These are phyloP conservation scores for Rhizophagus clarus DNA, from an alignment of 192 early-diverging fungal species.

Conservation along the genomic window DNA sequence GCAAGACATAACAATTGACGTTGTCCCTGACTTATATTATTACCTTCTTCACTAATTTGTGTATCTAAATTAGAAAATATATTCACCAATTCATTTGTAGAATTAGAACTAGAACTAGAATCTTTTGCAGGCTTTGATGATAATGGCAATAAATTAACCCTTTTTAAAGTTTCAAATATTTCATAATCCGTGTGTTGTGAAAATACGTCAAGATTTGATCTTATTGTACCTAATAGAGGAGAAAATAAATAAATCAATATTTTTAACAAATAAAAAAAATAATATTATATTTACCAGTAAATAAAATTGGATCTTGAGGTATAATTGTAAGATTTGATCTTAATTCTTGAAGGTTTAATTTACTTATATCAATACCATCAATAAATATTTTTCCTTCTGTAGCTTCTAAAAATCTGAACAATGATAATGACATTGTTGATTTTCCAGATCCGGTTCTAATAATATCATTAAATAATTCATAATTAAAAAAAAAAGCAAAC, in stretches of 20 bases:
- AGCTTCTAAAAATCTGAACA: slow-evolving; percentile 84
- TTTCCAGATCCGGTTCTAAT: slow-evolving; percentile 63
- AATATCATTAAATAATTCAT: not conserved
- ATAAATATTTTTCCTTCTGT: slow-evolving; percentile 68
- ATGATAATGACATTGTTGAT: slow-evolving; percentile 74
- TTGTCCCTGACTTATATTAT: slow-evolving; percentile 83
- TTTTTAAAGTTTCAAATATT: slow-evolving; percentile 67
- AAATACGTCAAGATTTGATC: slow-evolving; percentile 84
- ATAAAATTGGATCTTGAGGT: slow-evolving; percentile 76
- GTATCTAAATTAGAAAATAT: slow-evolving; percentile 53
- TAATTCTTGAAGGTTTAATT: slow-evolving; percentile 73
- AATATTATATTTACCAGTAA: slow-evolving; percentile 34
- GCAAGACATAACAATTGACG: slow-evolving; percentile 84
- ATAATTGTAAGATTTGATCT: slow-evolving; percentile 74
- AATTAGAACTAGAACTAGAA: slow-evolving; percentile 29
- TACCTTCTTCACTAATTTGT: slow-evolving; percentile 67
- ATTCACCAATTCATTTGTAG: slow-evolving; percentile 33
- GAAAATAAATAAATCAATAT: not conserved
- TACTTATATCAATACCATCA: slow-evolving; percentile 78
- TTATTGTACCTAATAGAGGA: slow-evolving; percentile 53
- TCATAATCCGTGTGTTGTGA: slow-evolving; percentile 62
- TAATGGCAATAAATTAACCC: slow-evolving; percentile 57
- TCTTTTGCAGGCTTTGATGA: slow-evolving; percentile 23
- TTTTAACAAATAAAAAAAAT: not conserved
- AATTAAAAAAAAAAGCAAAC: no score